Evolutionary conservation across 1,284 basidiomycete species (phyloP), one percentile per base, ranked within the genome.

Genomic region (Sphaerobolus stellatus): DNA sequence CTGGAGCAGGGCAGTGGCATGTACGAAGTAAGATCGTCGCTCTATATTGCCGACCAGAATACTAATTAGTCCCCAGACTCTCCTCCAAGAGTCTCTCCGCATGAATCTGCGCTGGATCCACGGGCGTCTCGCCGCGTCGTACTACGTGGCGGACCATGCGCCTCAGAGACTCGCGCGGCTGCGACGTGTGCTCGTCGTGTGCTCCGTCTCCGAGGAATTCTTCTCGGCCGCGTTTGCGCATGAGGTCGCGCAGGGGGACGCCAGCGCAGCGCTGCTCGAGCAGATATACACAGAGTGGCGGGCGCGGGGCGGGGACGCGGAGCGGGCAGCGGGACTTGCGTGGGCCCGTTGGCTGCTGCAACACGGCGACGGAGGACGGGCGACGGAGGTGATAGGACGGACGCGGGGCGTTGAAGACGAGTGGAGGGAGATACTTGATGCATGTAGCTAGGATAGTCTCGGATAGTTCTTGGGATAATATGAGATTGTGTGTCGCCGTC

Each of bases 321-420:
- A 44, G 25, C 36, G 33, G 24, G 40, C 64, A 52, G 79, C 80
- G 51, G 68, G 70, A 5, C 59, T 70, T 51, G 70, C 64, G 58
- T 82, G 77, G 78, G 78, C 72, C 31, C 61, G 63, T 54, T 82
- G 78, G 78, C 59, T 80, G 46, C 59, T 76, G 64, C 61, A 59
- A 49, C 67, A 68, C 46, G 76, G 48, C 73, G 48, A 63, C 68
- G 49, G 72, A 74, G 52, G 66, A 61, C 45, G 70, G 56, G 76
- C 50, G 33, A 24, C 30, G 31, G 64, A 61, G 29, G 59, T 72
- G 38, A 65, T 78, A 44, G 69, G 62, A 33, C 60, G 60, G 47
- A 66, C 65, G 52, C 63, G 64, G 58, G 59, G 58, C 25, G 65
- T 63, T 36, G 50, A 68, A 55, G 54, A 27, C 20, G 43, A 57